Conservation (phyloP, 257 asterid species). For the Fraxinus cuspidata region DNA sequence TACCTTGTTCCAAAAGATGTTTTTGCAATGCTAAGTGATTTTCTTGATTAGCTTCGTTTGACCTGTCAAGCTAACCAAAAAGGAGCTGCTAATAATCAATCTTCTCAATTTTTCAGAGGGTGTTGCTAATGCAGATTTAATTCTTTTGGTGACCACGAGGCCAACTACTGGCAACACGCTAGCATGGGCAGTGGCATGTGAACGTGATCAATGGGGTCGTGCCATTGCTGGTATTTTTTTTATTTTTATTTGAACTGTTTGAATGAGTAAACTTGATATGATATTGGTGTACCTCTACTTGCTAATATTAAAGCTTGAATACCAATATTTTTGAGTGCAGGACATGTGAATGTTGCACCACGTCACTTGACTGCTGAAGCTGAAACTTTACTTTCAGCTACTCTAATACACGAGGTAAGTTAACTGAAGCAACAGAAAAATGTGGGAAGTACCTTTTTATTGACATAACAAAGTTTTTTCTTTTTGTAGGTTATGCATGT, state of each 20-base stretch:
- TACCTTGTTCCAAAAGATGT: slow-evolving; percentile 29
- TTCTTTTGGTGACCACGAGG: slow-evolving; percentile 93
- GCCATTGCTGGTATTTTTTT: slow-evolving; percentile 78
- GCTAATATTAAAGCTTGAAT: slow-evolving; percentile 4
- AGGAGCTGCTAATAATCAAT: neutral
- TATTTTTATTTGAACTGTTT: slow-evolving; percentile 6
- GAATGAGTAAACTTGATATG: slow-evolving; percentile 10
- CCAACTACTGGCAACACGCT: slow-evolving; percentile 95
- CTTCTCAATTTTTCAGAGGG: slow-evolving; percentile 60
- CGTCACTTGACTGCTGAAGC: slow-evolving; percentile 99
- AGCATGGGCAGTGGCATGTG: slow-evolving; percentile 99
- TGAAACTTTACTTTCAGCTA: slow-evolving; percentile 88
- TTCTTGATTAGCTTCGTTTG: slow-evolving; percentile 2
- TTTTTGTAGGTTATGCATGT: slow-evolving; percentile 81
- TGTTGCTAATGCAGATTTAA: slow-evolving; percentile 86
- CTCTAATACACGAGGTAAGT: slow-evolving; percentile 83
- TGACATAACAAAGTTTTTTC: slow-evolving; percentile 18
- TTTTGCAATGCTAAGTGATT: slow-evolving; percentile 21
- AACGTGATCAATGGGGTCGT: slow-evolving; percentile 99
- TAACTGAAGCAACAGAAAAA: slow-evolving; percentile 14
- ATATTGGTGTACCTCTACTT: neutral
- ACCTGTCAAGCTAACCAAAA: neutral
- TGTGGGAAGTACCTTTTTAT: slow-evolving; percentile 14
- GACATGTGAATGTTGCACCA: slow-evolving; percentile 98
- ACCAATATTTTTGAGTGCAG: slow-evolving; percentile 39